Conservation (phyloP, 345 rosid genomes). For the Camelina neglecta region DNA sequence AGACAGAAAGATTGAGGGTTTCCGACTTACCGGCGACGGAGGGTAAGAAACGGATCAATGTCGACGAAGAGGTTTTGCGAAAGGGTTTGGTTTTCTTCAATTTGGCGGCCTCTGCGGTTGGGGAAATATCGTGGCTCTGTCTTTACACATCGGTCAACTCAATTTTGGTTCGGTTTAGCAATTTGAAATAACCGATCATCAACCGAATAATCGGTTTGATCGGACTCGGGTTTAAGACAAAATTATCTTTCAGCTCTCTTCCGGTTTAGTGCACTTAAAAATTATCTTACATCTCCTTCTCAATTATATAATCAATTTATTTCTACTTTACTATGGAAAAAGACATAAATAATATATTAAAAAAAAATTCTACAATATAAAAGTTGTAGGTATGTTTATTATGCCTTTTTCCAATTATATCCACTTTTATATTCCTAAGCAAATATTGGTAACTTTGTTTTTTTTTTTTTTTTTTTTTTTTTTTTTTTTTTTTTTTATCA, state of each 20-base stretch:
- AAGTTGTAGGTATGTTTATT: no score
- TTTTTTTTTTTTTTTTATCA: not conserved
- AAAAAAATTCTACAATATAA: no score
- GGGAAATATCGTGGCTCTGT: slow-evolving; percentile 6
- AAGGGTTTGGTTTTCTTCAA: slow-evolving; percentile 16
- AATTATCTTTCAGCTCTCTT: not conserved
- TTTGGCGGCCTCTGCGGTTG: not conserved
- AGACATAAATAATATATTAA: no score
- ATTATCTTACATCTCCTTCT: no score
- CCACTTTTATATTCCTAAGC: no score
- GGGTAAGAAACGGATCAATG: slow-evolving; percentile 21
- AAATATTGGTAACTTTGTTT: no score
- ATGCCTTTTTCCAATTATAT: no score
- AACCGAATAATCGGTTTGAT: not conserved
- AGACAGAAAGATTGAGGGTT: not conserved
- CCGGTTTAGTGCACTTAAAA: not conserved
- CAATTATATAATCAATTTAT: no score
- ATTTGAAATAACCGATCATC: not conserved
- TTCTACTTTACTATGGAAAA: no score
- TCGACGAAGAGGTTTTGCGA: slow-evolving; percentile 13
- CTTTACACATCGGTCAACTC: not conserved
- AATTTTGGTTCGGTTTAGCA: slow-evolving; percentile 15
- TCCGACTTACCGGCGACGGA: slow-evolving; percentile 29
- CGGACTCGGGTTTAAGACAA: not conserved
- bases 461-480: no score